Percentiles rank a stretch among this genome's conserved stretches.
Conservation (phyloP, 768 basidiomycete genomes). For the Crucibulum laeve region DNA sequence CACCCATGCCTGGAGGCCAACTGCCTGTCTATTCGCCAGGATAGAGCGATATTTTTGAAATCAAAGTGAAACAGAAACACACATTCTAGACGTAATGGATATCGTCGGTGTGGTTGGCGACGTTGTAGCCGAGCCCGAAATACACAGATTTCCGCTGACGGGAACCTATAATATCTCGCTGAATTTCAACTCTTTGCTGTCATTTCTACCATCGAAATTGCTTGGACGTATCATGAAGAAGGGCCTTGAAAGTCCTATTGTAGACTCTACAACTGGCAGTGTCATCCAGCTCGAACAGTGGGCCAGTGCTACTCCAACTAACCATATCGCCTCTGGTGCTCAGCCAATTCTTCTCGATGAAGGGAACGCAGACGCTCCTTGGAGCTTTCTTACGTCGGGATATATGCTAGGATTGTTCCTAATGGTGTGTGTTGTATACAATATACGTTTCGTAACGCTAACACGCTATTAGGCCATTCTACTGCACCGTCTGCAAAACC, state of each 20-base stretch:
- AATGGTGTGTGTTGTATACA: conserved; percentile 41
- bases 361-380: conserved; percentile 27
- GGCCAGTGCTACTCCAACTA: neutral
- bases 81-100: too few relatives aligned
- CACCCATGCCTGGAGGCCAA: too few relatives aligned
- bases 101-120: too few relatives aligned
- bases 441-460: neutral
- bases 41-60: too few relatives aligned
- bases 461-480: conserved; percentile 49
- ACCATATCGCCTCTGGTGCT: neutral
- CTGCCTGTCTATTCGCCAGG: too few relatives aligned
- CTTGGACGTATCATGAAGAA: conserved; percentile 36
- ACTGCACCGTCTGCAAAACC: conserved; percentile 73
- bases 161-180: conserved; percentile 4
- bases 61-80: too few relatives aligned
- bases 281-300: neutral
- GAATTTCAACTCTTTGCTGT: conserved; percentile 1
- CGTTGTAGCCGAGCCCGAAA: too few relatives aligned
- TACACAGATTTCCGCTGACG: too few relatives aligned
- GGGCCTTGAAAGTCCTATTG: conserved; percentile 16
- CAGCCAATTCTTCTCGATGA: neutral
- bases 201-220: conserved; percentile 25
- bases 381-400: conserved; percentile 70
- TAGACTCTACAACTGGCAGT: neutral
- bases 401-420: conserved; percentile 65